These are phyloP conservation scores for Podaxis sp. DNA, from an alignment of 768 basidiomycete species.

Conservation along the genomic window DNA sequence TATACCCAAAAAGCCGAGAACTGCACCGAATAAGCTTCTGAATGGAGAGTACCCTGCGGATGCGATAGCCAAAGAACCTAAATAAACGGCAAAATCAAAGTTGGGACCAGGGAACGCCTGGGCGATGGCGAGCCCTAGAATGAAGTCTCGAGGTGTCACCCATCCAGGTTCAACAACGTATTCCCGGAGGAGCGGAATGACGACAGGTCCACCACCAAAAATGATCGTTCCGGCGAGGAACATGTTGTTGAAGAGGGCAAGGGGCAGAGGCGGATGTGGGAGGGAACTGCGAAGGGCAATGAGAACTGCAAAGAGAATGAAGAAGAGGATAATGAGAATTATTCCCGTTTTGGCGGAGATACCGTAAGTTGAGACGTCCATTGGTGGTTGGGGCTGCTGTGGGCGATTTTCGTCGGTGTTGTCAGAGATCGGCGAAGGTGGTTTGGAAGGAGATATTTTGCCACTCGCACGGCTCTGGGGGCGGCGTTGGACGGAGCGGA, in stretches of 20 bases:
- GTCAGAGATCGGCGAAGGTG: constrained; percentile 1
- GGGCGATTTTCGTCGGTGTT: not conserved
- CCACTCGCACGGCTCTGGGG: not conserved
- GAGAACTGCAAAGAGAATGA: constrained; percentile 23
- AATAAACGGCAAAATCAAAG: constrained; percentile 51
- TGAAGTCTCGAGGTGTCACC: constrained; percentile 50
- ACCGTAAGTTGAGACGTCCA: constrained; percentile 20
- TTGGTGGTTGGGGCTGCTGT: constrained; percentile 9
- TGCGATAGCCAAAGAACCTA: constrained; percentile 39
- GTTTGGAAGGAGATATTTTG: constrained; percentile 1
- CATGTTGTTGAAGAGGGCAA: constrained; percentile 41
- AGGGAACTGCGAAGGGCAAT: constrained; percentile 25
- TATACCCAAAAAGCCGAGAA: constrained; percentile 46
- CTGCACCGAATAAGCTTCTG: constrained; percentile 33
- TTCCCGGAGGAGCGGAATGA: constrained; percentile 46
- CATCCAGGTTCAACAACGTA: constrained; percentile 49
- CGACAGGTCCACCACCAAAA: constrained; percentile 53
- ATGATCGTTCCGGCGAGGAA: constrained; percentile 45
- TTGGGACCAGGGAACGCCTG: constrained; percentile 51
- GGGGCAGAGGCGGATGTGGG: constrained; percentile 20
- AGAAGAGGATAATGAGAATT: constrained; percentile 21
- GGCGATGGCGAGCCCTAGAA: constrained; percentile 47
- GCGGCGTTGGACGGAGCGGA: not conserved
- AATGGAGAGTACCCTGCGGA: constrained; percentile 9
- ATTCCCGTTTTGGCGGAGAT: constrained; percentile 23